Percentiles rank a stretch among this genome's conserved stretches.
phyloP scores from a whole-genome alignment of 1,284 basidiomycete genomes.

The Puccinia hordei region DNA sequence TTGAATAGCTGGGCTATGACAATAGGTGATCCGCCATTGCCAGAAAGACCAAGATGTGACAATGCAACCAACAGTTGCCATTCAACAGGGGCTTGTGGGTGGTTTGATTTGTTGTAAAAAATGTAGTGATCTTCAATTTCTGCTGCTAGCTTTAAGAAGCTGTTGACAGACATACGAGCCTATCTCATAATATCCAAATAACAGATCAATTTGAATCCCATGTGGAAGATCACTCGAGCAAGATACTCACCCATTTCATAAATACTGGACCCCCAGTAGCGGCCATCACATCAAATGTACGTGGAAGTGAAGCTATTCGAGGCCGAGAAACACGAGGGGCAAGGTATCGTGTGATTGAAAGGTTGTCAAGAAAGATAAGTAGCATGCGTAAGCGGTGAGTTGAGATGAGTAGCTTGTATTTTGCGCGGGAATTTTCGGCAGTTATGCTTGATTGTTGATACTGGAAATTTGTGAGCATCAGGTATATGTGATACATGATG shows the following conservation, averaged over 20 bases:
- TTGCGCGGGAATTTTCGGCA: too few species aligned
- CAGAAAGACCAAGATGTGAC: not conserved
- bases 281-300: not conserved
- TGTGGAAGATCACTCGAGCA: too few species aligned
- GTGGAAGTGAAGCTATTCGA: not conserved
- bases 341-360: not conserved
- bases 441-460: too few species aligned
- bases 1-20: not conserved
- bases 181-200: not conserved
- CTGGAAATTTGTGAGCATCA: not conserved
- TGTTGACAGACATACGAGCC: not conserved
- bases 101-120: not conserved
- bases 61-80: not conserved
- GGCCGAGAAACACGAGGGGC: not conserved
- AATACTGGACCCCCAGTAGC: not conserved
- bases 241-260: not conserved
- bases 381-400: too few species aligned
- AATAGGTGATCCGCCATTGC: not conserved
- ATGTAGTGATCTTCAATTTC: not conserved
- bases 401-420: too few species aligned
- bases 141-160: not conserved
- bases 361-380: too few species aligned
- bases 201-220: not conserved
- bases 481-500: not conserved
- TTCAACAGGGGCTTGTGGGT: not conserved